phyloP scores from a whole-genome alignment of 768 basidiomycete species.

The Russula sp. region DNA sequence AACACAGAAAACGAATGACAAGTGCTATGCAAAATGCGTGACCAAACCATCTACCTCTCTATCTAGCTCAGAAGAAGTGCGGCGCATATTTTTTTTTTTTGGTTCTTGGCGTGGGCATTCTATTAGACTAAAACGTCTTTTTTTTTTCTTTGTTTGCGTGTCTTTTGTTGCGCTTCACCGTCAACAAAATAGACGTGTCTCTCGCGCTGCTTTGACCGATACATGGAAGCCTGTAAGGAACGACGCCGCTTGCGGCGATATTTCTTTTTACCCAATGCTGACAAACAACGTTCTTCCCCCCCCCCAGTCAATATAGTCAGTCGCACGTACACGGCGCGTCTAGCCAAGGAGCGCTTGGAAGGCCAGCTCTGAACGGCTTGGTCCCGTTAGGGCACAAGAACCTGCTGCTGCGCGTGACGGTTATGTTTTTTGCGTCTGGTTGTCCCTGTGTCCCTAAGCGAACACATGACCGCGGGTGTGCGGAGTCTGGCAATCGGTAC shows the following conservation, averaged over 20 bases:
- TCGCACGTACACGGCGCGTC: constrained; percentile 53
- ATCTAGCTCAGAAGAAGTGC: constrained; percentile 65
- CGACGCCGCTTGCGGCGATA: not conserved
- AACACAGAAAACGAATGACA: constrained; percentile 71
- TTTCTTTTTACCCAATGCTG: not conserved
- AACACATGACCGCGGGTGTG: constrained; percentile 3
- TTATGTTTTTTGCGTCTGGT: not conserved
- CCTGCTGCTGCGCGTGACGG: not conserved
- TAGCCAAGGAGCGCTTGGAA: constrained; percentile 43
- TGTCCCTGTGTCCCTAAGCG: not conserved
- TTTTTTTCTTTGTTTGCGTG: not conserved
- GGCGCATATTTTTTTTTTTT: constrained; percentile 1
- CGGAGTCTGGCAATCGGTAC: not conserved
- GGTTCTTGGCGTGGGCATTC: not conserved
- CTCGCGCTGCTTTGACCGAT: constrained; percentile 68
- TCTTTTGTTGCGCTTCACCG: not conserved
- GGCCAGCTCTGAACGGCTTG: constrained; percentile 3
- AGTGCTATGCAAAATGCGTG: constrained; percentile 71
- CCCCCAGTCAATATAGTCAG: constrained; percentile 73
- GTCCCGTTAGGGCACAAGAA: not conserved
- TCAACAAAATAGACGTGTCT: constrained; percentile 55
- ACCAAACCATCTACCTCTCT: constrained; percentile 66
- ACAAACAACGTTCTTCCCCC: not conserved
- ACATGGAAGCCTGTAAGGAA: constrained; percentile 76
- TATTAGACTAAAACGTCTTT: not conserved